Base-by-base conservation (phyloP, 164 flowering plant species). In the Buxus sempervirens region DNA sequence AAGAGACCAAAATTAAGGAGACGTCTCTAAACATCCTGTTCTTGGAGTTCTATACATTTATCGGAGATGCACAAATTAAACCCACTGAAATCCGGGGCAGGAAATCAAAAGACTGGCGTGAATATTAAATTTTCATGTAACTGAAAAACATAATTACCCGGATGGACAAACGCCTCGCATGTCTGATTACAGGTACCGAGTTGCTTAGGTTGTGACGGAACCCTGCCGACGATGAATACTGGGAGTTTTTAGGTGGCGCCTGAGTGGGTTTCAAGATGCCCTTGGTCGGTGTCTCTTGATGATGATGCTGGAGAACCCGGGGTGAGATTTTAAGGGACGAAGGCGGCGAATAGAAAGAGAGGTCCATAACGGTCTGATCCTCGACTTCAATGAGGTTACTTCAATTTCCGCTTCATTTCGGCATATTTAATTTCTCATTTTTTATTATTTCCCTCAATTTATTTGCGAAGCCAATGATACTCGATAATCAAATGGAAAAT, bases 311-410 rank as follows among this genome's bases (percentile, higher is more conserved):
- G 24, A 63, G 63, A 27, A 65, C 28, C 45, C 53, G 10, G 48
- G 79, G 58, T 18, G 80, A 74, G 60, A 73, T 53, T 63, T 73
- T 68, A 54, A 76, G 60, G 20, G 75, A 67, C 62, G 76, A 66
- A 2, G 70, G 38, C 10, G 72, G 26, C 63, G 77, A 62, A 48
- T 19, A 42, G 45, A 66, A 24, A 10, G 80, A 70, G 62, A 78
- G 78, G 74, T 80, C 87, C 87, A 82, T 84, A 23, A 18, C 16
- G 13, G 48, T n/a, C n/a, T n/a, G n/a, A n/a, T n/a, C n/a, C n/a
- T n/a, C n/a, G n/a, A n/a, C n/a, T n/a, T n/a, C n/a, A n/a, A n/a
- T n/a, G n/a, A n/a, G n/a, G n/a, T n/a, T n/a, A n/a, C n/a, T n/a
- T n/a, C n/a, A n/a, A n/a, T n/a, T n/a, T n/a, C n/a, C n/a, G n/a